phyloP scores from a whole-genome alignment of 257 asterid species.

The Solanum pennellii region DNA sequence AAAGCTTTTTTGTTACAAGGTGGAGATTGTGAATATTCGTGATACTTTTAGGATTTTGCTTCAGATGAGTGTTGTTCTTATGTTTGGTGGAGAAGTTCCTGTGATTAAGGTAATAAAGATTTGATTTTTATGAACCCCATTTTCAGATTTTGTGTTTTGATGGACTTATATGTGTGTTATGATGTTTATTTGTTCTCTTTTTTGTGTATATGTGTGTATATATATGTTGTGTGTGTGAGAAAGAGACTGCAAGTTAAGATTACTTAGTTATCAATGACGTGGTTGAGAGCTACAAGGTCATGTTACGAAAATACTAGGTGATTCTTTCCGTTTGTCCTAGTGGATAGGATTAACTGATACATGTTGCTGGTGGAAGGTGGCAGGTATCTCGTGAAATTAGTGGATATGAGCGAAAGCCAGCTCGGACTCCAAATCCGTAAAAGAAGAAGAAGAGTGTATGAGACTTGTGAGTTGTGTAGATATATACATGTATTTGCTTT shows the following conservation, averaged over 20 bases:
- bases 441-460: too few species aligned
- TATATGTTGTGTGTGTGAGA: not conserved
- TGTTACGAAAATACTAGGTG: not conserved
- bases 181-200: not conserved
- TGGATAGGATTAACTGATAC: not conserved
- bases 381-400: not conserved
- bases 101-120: constrained; percentile 47
- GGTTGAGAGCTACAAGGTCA: not conserved
- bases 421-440: not conserved
- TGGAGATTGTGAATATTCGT: constrained; percentile 71
- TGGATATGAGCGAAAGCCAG: not conserved
- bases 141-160: not conserved
- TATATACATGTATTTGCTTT: not conserved
- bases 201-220: not conserved
- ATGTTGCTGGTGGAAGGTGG: not conserved
- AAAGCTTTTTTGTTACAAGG: constrained; percentile 75
- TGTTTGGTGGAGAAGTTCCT: constrained; percentile 78
- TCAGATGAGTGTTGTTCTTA: constrained; percentile 76
- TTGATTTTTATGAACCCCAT: not conserved
- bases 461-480: not conserved
- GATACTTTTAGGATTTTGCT: constrained; percentile 69
- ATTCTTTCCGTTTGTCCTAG: too few species aligned
- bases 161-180: not conserved
- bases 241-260: not conserved
- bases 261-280: not conserved